phyloP scores from a whole-genome alignment of 2,329 filamentous ascomycete genomes.

The Teratosphaeria zuluensis region DNA sequence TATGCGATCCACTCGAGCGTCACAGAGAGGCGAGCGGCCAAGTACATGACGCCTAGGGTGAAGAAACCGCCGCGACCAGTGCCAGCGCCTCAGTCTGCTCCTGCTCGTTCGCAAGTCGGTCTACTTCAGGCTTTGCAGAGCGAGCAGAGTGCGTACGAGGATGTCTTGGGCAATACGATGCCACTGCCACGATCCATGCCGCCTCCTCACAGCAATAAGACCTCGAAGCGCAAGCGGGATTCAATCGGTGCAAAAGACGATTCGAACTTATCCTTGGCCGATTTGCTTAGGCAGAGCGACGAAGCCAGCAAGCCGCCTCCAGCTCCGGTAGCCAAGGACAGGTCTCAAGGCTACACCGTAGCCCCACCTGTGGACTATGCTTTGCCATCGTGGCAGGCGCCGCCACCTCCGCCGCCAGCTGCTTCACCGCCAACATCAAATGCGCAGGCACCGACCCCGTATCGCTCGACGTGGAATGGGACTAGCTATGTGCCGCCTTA shows the following conservation, averaged over 20 bases:
- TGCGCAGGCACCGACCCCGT: neutral
- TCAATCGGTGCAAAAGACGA: conserved; percentile 1
- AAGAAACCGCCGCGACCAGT: neutral
- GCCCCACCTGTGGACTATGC: conserved; percentile 16
- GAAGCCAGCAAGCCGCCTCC: conserved; percentile 8
- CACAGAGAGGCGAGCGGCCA: neutral
- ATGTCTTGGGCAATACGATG: conserved; percentile 1
- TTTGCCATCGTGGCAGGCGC: conserved; percentile 19
- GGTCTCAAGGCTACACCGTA: neutral
- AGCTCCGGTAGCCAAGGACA: neutral
- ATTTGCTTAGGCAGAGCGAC: conserved; percentile 18
- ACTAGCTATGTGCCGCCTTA: conserved; percentile 15
- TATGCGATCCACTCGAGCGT: conserved; percentile 30
- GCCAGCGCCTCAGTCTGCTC: neutral
- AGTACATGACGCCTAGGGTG: neutral
- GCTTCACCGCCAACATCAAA: neutral
- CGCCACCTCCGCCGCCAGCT: conserved; percentile 7
- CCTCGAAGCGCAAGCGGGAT: conserved; percentile 20
- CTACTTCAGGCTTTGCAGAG: conserved; percentile 10
- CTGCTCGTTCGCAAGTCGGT: neutral
- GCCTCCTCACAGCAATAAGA: conserved; percentile 8
- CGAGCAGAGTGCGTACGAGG: neutral
- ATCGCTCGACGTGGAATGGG: neutral
- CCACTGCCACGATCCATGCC: conserved; percentile 3
- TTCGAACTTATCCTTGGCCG: conserved; percentile 16